Conservation (phyloP, 768 basidiomycete genomes). For the Russula brevipes region DNA sequence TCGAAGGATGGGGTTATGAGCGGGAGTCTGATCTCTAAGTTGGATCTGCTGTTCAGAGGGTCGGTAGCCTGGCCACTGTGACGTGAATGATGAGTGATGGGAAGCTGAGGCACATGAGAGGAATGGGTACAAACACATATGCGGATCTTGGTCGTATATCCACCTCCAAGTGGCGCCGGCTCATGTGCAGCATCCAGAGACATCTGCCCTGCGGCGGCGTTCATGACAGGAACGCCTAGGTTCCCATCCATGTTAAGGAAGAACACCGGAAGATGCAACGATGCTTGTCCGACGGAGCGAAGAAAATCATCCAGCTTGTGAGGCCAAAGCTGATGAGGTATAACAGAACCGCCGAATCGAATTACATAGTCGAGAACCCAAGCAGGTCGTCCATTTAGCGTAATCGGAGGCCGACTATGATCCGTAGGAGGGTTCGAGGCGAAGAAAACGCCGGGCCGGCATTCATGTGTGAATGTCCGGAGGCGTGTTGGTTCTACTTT, state of each 20-base stretch:
- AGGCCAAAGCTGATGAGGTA: slow-evolving; percentile 23
- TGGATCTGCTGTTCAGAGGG: slow-evolving; percentile 13
- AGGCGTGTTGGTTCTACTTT: not conserved
- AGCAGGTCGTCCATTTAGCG: not conserved
- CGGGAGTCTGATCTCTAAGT: slow-evolving; percentile 10
- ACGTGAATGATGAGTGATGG: not conserved
- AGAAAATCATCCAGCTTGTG: slow-evolving; percentile 9
- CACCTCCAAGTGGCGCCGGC: slow-evolving; percentile 3
- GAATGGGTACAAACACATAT: not conserved
- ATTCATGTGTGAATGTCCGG: not conserved
- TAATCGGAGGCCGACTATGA: not conserved
- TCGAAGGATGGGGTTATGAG: slow-evolving; percentile 1
- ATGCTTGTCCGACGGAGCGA: slow-evolving; percentile 13
- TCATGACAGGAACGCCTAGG: slow-evolving; percentile 12
- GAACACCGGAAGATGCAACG: slow-evolving; percentile 12
- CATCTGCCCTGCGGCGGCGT: slow-evolving; percentile 14
- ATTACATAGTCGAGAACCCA: slow-evolving; percentile 19
- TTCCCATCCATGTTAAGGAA: slow-evolving; percentile 8
- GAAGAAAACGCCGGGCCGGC: not conserved
- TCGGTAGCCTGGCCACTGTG: slow-evolving; percentile 19
- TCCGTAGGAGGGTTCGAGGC: not conserved
- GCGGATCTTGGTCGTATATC: slow-evolving; percentile 8
- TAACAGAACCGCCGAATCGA: slow-evolving; percentile 8
- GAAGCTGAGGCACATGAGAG: not conserved
- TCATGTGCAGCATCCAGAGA: not conserved